Base-by-base conservation (phyloP, 108 stramenopile genomes). In the Cyclotella choctawhatcheeana region DNA sequence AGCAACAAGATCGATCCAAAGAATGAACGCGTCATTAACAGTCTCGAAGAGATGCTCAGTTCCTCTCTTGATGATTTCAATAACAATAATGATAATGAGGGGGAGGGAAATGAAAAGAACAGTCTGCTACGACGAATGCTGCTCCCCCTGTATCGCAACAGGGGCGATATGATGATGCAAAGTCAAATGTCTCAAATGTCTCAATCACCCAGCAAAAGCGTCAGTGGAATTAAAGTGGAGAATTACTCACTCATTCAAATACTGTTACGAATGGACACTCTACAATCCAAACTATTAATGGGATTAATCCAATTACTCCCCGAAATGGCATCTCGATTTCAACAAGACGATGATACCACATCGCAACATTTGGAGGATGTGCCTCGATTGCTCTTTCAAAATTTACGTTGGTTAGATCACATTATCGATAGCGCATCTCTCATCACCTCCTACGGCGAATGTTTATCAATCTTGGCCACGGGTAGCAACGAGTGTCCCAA, bases 351-450 rank as follows among this genome's bases (percentile, higher is more conserved):
- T 22, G 40, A 44, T n/a, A 25, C 24, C 13, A 40, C 37, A 40
- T 40, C 12, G 37, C 22, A 59, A 5, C n/a, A n/a, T n/a, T n/a
- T n/a, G n/a, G 37, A 68, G 30, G 78, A 79, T 34, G 58, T 85
- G 13, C 82, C 82, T 0, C 74, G 77, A 13, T 68, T 85, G 12
- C 76, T 86, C 14, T 74, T 86, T 18, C 40, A 63, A 29, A 73
- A 83, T 37, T 44, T 83, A 8, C 73, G 82, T 10, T 86, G 85
- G 85, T 56, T 86, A 24, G 82, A 86, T 56, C 73, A 75, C 44
- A 63, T 86, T 50, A 43, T 73, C 18, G 79, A 83, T 40, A 31
- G 74, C 8, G 17, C 58, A 0, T 51, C 74, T 21, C 64, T 86
- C 0, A 80, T 59, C 29, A 32, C 17, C n/a, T 40, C 68, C 5